A percentile compares a stretch with the other conserved stretches of the same genome.
phyloP scores from a whole-genome alignment of 345 rosid genomes.

The Ceriops tagal region DNA sequence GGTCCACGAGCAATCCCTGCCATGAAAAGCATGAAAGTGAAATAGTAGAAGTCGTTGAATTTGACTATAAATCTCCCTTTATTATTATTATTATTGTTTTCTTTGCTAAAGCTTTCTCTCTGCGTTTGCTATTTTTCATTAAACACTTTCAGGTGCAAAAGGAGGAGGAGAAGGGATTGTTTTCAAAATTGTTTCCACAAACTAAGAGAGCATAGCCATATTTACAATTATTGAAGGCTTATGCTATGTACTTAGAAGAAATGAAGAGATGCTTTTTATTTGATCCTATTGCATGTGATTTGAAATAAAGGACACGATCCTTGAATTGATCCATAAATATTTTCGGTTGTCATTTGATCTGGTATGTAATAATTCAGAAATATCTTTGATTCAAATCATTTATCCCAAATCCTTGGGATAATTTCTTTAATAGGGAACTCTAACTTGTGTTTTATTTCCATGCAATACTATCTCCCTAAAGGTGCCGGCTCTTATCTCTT shows the following conservation, averaged over 20 bases:
- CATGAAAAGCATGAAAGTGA: slow-evolving; percentile 35
- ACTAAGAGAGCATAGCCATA: slow-evolving; percentile 18
- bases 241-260: not conserved
- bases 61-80: no score
- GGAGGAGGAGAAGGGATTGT: slow-evolving; percentile 23
- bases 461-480: no score
- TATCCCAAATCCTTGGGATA: no score
- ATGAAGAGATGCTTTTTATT: not conserved
- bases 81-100: no score
- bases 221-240: not conserved
- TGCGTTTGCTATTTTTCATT: no score
- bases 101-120: no score
- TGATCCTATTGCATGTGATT: not conserved
- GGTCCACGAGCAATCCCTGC: slow-evolving; percentile 17
- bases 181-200: slow-evolving; percentile 20
- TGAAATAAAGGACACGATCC: not conserved
- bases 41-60: not conserved
- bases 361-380: not conserved
- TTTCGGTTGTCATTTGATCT: not conserved
- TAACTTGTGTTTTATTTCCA: no score
- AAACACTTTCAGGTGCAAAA: no score
- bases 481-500: no score
- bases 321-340: not conserved
- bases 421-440: no score
- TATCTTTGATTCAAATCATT: not conserved